phyloP scores from a whole-genome alignment of 805 yeast species.

The Lipomyces starkeyi region DNA sequence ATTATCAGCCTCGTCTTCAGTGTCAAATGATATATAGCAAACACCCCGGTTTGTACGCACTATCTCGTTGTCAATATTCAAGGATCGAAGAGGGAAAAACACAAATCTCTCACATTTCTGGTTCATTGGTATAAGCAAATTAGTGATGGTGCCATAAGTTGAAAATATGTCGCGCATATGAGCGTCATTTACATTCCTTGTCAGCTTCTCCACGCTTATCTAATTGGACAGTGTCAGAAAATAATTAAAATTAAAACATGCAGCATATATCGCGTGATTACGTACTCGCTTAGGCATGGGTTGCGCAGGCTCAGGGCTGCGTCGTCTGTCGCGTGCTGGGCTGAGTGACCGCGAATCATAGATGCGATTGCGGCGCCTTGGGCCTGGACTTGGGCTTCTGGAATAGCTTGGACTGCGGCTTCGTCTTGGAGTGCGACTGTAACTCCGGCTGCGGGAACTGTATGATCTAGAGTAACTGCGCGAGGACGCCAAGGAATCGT shows the following conservation, averaged over 20 bases:
- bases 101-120: slow-evolving; percentile 3
- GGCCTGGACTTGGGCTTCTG: slow-evolving; percentile 8
- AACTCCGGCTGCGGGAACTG: slow-evolving; percentile 5
- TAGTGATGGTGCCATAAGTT: slow-evolving; percentile 26
- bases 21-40: slow-evolving; percentile 27
- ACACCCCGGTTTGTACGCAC: slow-evolving; percentile 16
- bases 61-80: background rate
- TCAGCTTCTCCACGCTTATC: slow-evolving; percentile 30
- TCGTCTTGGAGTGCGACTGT: slow-evolving; percentile 18
- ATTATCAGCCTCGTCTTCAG: slow-evolving; percentile 26
- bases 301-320: background rate
- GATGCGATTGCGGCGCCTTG: slow-evolving; percentile 10
- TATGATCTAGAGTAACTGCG: slow-evolving; percentile 16
- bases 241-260: background rate
- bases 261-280: background rate
- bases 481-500: slow-evolving; percentile 24
- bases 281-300: slow-evolving; percentile 12
- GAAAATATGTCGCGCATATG: slow-evolving; percentile 37
- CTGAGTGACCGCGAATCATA: slow-evolving; percentile 13
- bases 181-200: slow-evolving; percentile 28
- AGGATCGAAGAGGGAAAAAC: background rate
- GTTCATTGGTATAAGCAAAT: slow-evolving; percentile 24
- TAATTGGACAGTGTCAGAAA: background rate
- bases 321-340: slow-evolving; percentile 6
- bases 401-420: slow-evolving; percentile 8